Evolutionary conservation across 148 eudicot species (phyloP), one percentile per base, ranked within the genome.

Genomic region (Chenopodium album): DNA sequence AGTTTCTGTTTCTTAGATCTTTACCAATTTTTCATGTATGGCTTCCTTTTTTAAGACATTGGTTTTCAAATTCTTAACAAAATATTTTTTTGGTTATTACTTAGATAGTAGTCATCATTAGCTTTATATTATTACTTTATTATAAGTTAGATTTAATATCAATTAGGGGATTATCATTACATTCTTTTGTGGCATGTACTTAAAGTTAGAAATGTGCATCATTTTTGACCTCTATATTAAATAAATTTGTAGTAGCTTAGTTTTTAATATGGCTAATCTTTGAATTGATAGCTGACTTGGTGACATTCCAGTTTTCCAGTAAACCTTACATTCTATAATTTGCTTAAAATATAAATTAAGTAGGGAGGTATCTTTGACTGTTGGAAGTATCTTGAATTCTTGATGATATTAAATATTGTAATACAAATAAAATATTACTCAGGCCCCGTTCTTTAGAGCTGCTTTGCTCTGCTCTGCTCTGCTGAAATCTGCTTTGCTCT

Each of bases 101-200:
- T 29, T 29, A 37, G 44, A 41, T 7, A 71, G 17, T 13, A 52
- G 60, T 80, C 71, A 80, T 80, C 17, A 80, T 80, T 60, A 72
- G 16, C 64, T 78, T 10, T 80, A 62, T 63, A n/a, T 16, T 72
- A 28, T 46, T 16, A 12, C 62, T 56, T 56, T 56, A 14, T 56
- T 56, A 56, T 56, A 9, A 50, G 11, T 41, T 72, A 37, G 48
- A 48, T 34, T 50, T 80, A 46, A 75, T 47, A 76, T 68, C 68
- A 81, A 76, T 81, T 76, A 67, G 84, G 48, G 68, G 72, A 29
- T 56, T n/a, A 81, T 81, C 67, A 81, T 81, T 68, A 54, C 79
- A 68, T 76, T 60, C 79, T 68, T 81, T 81, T 76, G 72, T 73
- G 72, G 78, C 76, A 56, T 80, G 82, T 47, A 80, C 26, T 23